Evolutionary conservation across 1,284 basidiomycete species (phyloP), one percentile per base, ranked within the genome.

Genomic region (Irpex rosettiformis): DNA sequence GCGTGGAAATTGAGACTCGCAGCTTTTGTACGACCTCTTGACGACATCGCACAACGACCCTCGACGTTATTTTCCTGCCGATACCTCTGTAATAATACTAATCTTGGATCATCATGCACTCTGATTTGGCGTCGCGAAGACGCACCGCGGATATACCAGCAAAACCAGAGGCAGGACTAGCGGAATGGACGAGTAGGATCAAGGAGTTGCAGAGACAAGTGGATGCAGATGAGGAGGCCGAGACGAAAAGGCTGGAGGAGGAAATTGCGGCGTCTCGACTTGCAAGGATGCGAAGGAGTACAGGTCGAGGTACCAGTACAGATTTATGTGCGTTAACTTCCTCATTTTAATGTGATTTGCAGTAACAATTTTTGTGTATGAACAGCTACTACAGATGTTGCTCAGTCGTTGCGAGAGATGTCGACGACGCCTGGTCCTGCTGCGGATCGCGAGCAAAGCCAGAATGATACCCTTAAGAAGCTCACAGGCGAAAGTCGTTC

Each of bases 131-230:
- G 62, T 58, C 64, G 55, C 77, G 61, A 56, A 75, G 73, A 52
- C 76, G 76, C 55, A 70, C 70, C 2, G 65, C 73, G 49, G 77
- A 75, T 61, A 66, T 75, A 1, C 82, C 70, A 64, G 27, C 68
- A 1, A 81, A 74, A 68, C 77, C 75, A 10, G 86, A 88, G 63
- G 74, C 77, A 8, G 85, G 83, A 37, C 77, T 91, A n/a, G 79
- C 88, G 18, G 89, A 92, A 70, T 92, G 89, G 89, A 82, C 89
- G 16, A 87, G 75, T 71, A 86, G 80, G 74, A 90, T 92, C 71
- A 88, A 86, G 70, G 87, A 84, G 11, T 73, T 91, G 68, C 89
- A 91, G 69, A 81, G 83, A 57, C 88, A 91, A 67, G 86, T 91
- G 29, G 89, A 92, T 64, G 84, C 84, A 18, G 86, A 90, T 63